Percentiles rank a stretch among this genome's conserved stretches.
These are phyloP conservation scores for Sporothrix mexicana DNA, from an alignment of 2,329 filamentous ascomycete genomes.

Conservation along the genomic window DNA sequence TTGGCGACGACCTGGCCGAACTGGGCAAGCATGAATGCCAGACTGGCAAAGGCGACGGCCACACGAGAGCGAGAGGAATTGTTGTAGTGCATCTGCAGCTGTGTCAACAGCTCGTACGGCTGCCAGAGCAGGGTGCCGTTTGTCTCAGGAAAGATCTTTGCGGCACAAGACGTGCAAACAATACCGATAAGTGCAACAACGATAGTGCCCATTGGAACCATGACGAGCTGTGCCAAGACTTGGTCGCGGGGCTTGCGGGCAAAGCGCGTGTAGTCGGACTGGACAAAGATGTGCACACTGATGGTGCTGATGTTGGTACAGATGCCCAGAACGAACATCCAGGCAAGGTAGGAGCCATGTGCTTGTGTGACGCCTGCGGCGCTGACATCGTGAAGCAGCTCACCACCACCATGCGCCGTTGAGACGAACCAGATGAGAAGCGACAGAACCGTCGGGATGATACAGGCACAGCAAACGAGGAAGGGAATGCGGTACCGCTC, in stretches of 20 bases:
- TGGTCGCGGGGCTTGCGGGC: constrained; percentile 48
- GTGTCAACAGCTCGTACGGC: constrained; percentile 47
- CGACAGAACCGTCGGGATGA: constrained; percentile 43
- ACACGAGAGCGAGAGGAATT: constrained; percentile 45
- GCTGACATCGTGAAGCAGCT: constrained; percentile 37
- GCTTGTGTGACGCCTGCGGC: constrained; percentile 29
- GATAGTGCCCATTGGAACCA: constrained; percentile 48
- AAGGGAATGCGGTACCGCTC: constrained; percentile 47
- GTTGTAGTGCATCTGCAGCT: constrained; percentile 44
- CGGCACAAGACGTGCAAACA: constrained; percentile 41
- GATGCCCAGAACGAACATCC: constrained; percentile 48
- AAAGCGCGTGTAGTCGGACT: constrained; percentile 54
- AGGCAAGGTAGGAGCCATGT: constrained; percentile 42
- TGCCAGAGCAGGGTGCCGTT: constrained; percentile 50
- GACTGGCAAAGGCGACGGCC: constrained; percentile 53
- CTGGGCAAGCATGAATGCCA: constrained; percentile 53
- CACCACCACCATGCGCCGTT: constrained; percentile 44
- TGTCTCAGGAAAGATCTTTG: constrained; percentile 41
- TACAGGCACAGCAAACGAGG: constrained; percentile 43
- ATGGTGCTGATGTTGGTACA: constrained; percentile 52
- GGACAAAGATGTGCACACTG: constrained; percentile 52
- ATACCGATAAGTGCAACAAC: constrained; percentile 49
- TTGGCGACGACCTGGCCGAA: constrained; percentile 54
- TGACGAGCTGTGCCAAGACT: constrained; percentile 50
- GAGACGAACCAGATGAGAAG: constrained; percentile 47